Evolutionary conservation across 164 flowering plant genomes (phyloP).

Genomic region (Aristolochia californica): DNA sequence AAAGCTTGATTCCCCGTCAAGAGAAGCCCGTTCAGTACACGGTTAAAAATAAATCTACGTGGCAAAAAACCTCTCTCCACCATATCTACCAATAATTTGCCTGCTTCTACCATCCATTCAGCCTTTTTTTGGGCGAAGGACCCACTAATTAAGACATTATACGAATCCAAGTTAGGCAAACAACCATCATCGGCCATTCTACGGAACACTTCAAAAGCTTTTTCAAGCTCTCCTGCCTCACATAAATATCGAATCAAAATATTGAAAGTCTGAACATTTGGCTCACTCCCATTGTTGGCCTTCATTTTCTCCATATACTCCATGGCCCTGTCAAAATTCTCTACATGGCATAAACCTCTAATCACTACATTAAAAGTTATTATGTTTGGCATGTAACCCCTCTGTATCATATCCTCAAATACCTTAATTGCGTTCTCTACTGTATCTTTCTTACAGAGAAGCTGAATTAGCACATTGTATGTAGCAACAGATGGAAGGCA

Average conservation of each 20-base stretch:
- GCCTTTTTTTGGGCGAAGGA: conserved; percentile 77
- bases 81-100: conserved; percentile 82
- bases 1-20: conserved; percentile 74
- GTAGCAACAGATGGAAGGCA: conserved; percentile 77
- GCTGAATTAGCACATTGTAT: conserved; percentile 80
- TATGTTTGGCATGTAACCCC: conserved; percentile 65
- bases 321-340: conserved; percentile 53
- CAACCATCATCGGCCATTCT: conserved; percentile 54
- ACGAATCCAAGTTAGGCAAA: conserved; percentile 86
- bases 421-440: conserved; percentile 59
- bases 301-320: conserved; percentile 61
- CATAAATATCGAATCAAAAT: conserved; percentile 63
- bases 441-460: conserved; percentile 72
- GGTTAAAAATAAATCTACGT: conserved; percentile 48
- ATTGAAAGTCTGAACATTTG: conserved; percentile 73
- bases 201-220: conserved; percentile 43
- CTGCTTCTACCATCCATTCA: conserved; percentile 71
- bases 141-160: conserved; percentile 60
- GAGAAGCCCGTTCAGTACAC: conserved; percentile 76
- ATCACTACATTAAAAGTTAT: conserved; percentile 65
- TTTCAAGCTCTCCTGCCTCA: conserved; percentile 73
- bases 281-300: conserved; percentile 39
- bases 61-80: conserved; percentile 80
- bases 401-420: conserved; percentile 67
- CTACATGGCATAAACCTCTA: conserved; percentile 71